Conservation (phyloP, 805 yeast species). For the Metschnikowia anglica region DNA sequence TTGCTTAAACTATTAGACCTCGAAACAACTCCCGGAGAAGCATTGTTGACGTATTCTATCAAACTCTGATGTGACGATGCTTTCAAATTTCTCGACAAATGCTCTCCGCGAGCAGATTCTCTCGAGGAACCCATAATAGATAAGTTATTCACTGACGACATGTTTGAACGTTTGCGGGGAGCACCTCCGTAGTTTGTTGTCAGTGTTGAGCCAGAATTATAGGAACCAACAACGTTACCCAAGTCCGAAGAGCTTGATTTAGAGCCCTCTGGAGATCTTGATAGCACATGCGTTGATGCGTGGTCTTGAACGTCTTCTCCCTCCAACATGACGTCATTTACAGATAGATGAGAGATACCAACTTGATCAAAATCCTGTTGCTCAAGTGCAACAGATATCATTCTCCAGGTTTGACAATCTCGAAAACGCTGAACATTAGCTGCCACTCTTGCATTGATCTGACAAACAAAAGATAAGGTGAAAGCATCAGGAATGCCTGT, state of each 20-base stretch:
- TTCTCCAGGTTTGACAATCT: constrained; percentile 64
- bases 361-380: constrained; percentile 30
- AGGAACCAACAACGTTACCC: constrained; percentile 42
- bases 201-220: constrained; percentile 42
- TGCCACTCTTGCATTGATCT: constrained; percentile 57
- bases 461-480: constrained; percentile 53
- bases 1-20: constrained; percentile 2
- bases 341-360: neutral
- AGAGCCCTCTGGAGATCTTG: constrained; percentile 14
- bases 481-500: constrained; percentile 49
- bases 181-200: constrained; percentile 36
- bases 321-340: neutral
- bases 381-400: constrained; percentile 50
- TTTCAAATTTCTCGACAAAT: neutral
- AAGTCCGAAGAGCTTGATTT: constrained; percentile 32
- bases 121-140: constrained; percentile 16
- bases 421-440: constrained; percentile 48
- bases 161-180: constrained; percentile 15
- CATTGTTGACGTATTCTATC: neutral
- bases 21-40: neutral
- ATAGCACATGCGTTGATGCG: neutral
- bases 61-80: constrained; percentile 5
- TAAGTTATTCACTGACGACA: constrained; percentile 13
- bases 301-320: neutral
- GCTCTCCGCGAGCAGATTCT: constrained; percentile 10